Evolutionary conservation across 73 alveolate genomes (phyloP).

Genomic region (Blepharisma japonicum): DNA sequence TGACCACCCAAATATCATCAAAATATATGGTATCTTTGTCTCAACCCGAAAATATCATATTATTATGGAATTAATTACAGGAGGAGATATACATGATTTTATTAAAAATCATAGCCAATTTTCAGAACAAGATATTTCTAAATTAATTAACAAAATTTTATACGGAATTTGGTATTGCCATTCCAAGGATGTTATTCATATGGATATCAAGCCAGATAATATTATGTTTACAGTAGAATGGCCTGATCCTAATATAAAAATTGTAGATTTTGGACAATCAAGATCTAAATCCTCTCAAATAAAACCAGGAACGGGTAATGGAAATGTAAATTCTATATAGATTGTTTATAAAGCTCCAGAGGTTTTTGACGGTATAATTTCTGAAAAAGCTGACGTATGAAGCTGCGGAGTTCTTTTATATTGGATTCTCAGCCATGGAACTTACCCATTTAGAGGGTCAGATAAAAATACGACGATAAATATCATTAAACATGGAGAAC

Average conservation of each 20-base stretch:
- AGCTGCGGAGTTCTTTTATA: slow-evolving; percentile 3
- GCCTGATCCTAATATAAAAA: too few relatives aligned
- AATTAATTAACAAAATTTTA: too few relatives aligned
- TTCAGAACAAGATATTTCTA: not conserved
- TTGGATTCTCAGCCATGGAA: not conserved
- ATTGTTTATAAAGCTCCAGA: slow-evolving; percentile 19
- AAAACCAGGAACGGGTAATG: too few relatives aligned
- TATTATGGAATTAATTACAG: slow-evolving; percentile 56
- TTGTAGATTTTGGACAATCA: too few relatives aligned
- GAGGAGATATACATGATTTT: slow-evolving; percentile 40
- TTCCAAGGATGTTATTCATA: not conserved
- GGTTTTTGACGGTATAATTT: not conserved
- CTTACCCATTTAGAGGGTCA: too few relatives aligned
- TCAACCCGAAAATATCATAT: slow-evolving; percentile 44
- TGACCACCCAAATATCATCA: slow-evolving; percentile 52
- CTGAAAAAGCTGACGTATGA: not conserved
- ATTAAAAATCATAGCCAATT: not conserved
- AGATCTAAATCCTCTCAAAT: too few relatives aligned
- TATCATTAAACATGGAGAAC: not conserved
- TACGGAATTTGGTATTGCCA: too few relatives aligned
- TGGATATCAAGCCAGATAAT: too few relatives aligned
- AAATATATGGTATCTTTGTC: slow-evolving; percentile 46
- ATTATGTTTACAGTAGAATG: too few relatives aligned
- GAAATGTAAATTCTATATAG: too few relatives aligned
- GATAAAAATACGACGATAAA: too few relatives aligned